Evolutionary conservation across 2,329 filamentous ascomycete genomes (phyloP), one percentile per base, ranked within the genome.

Genomic region (Neofusicoccum cordaticola): DNA sequence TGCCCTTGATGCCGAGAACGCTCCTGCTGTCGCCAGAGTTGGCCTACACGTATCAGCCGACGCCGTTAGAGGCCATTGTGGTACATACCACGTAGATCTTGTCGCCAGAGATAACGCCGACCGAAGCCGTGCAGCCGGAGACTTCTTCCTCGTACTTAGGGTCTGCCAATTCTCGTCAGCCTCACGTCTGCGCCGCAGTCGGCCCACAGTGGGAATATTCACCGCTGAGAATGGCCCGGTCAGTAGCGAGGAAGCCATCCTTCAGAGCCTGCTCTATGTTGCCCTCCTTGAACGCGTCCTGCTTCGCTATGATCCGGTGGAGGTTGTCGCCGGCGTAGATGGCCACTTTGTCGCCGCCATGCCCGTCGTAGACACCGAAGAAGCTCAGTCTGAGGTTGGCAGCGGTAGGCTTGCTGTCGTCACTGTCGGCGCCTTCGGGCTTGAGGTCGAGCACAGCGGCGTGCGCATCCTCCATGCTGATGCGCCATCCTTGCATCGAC

Each of bases 401-500:
- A 60, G 86, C 84, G 63, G 87, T 87, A 71, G 89, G 71, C 69
- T 71, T 73, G 71, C 82, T 79, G 68, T 81, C 79, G 52, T 85
- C 82, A 67, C 83, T 80, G 66, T 74, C 77, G 41, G 80, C 79
- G 71, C 81, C 81, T 67, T 83, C 82, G 67, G 87, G 83, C 74
- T 95, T 87, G 70, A 98, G 87, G 79, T 98, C 92, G 76, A 99
- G 90, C 61, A 98, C 83, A 64, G 91, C 86, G 67, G 91, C 92
- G 82, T 99, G 95, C 68, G 95, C 89, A 78, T 99, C 95, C 80
- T 99, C 95, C 95, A 99, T 99, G 84, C 92, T 97, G 82, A 99
- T 98, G 82, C 95, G 91, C 95, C 95, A 99, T 84, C 95, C 95
- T 82, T 99, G 95, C 95, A 99, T 99, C 80, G 93, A 93, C 70